Evolutionary conservation across 1,284 basidiomycete species (phyloP).

Genomic region (Cryptococcus sp.): DNA sequence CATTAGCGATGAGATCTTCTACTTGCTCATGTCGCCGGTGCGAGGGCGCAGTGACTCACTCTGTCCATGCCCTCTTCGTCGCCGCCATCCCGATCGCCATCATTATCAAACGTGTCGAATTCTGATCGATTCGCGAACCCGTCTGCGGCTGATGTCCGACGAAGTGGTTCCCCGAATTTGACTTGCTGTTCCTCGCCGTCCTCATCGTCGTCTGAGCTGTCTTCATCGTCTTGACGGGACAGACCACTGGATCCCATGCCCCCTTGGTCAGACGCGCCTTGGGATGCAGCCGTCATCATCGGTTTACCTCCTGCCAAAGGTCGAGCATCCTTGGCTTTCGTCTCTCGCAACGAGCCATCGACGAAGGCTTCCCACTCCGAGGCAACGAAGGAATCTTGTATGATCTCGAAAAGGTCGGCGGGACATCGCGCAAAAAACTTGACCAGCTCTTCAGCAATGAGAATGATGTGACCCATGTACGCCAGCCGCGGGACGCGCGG

Average conservation of each 20-base stretch:
- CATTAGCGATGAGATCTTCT: conserved; percentile 5
- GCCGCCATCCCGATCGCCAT: conserved; percentile 24
- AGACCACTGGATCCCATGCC: neutral
- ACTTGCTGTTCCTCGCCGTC: conserved; percentile 10
- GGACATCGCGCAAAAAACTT: conserved; percentile 73
- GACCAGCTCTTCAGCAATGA: conserved; percentile 64
- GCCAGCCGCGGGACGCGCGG: conserved; percentile 77
- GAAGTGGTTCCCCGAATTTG: conserved; percentile 49
- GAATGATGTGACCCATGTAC: conserved; percentile 95
- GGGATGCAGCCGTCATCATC: conserved; percentile 11
- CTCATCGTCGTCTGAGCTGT: conserved; percentile 23
- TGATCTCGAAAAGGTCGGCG: conserved; percentile 67
- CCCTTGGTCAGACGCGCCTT: conserved; percentile 1
- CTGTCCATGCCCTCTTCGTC: conserved; percentile 32
- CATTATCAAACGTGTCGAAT: conserved; percentile 32
- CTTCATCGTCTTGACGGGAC: conserved; percentile 27
- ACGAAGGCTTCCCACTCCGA: conserved; percentile 88
- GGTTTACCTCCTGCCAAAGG: conserved; percentile 72
- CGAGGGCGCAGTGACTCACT: conserved; percentile 19
- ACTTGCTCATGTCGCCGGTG: neutral
- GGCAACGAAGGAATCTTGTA: conserved; percentile 68
- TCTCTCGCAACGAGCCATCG: conserved; percentile 75
- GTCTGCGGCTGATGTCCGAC: conserved; percentile 32
- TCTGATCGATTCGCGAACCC: conserved; percentile 28
- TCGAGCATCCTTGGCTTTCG: conserved; percentile 76